phyloP scores from a whole-genome alignment of 768 basidiomycete species.

The Tricholoma bakamatsutake region DNA sequence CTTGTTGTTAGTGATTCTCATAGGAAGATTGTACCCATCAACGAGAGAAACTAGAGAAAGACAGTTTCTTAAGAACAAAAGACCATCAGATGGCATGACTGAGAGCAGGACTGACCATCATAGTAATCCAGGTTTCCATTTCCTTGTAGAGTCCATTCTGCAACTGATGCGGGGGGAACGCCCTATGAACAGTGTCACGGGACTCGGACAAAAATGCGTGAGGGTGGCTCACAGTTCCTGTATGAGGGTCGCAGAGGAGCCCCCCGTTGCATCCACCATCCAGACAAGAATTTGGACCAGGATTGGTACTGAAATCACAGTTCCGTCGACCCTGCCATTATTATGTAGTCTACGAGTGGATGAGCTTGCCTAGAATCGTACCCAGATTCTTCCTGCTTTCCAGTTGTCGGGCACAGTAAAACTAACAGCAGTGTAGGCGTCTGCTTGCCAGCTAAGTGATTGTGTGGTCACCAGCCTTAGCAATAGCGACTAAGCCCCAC shows the following conservation, averaged over 20 bases:
- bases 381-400: constrained; percentile 61
- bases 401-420: constrained; percentile 59
- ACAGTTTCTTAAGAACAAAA: neutral
- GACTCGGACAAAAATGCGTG: neutral
- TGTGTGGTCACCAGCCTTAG: neutral
- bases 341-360: neutral
- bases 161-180: constrained; percentile 64
- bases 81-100: constrained; percentile 1
- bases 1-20: constrained; percentile 43
- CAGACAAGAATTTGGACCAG: constrained; percentile 54
- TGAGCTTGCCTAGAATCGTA: constrained; percentile 5
- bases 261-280: constrained; percentile 70
- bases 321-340: constrained; percentile 45
- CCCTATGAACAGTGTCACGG: constrained; percentile 26
- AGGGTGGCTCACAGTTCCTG: constrained; percentile 39
- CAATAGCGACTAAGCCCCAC: neutral
- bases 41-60: constrained; percentile 43
- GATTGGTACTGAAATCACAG: constrained; percentile 52
- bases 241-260: constrained; percentile 44
- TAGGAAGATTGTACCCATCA: constrained; percentile 54
- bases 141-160: constrained; percentile 57
- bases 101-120: constrained; percentile 35
- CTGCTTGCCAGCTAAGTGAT: constrained; percentile 35
- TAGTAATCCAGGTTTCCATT: constrained; percentile 46
- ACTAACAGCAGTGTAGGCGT: constrained; percentile 29